Percentiles rank a stretch among this genome's conserved stretches.
Evolutionary conservation across 306 rosid genomes (phyloP).

Genomic region (Crataegus laevigata): DNA sequence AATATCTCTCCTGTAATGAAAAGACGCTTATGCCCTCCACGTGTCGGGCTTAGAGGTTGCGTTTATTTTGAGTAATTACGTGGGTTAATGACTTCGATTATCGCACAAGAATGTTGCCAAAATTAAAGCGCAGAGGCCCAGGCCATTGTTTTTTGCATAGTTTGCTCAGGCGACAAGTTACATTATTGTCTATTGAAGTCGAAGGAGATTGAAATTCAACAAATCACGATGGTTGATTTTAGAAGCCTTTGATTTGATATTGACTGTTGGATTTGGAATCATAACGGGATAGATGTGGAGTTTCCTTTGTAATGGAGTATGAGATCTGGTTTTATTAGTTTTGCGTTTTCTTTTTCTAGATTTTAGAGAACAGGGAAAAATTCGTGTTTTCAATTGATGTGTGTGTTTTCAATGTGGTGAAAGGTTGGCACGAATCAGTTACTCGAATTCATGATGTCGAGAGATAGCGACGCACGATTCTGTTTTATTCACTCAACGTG

Average conservation of each 20-base stretch:
- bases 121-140: background rate
- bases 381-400: fast-evolving
- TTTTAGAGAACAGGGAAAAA: too few species aligned
- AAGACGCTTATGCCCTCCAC: slow-evolving; percentile 48
- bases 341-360: too few species aligned
- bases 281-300: background rate
- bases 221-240: background rate
- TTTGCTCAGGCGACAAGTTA: background rate
- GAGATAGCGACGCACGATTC: background rate
- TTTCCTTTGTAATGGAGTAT: background rate
- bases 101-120: slow-evolving; percentile 3
- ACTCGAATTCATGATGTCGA: too few species aligned
- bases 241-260: slow-evolving; percentile 1
- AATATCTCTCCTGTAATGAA: background rate
- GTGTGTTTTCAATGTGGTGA: background rate
- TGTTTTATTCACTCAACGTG: background rate
- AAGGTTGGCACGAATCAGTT: background rate
- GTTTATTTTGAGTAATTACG: background rate
- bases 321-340: background rate
- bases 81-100: slow-evolving; percentile 4
- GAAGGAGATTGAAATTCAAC: background rate
- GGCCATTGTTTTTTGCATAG: background rate
- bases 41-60: background rate
- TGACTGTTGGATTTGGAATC: background rate
- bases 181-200: background rate